Conservation (phyloP, 176 grass and related monocot genomes). For the Otatea glauca region DNA sequence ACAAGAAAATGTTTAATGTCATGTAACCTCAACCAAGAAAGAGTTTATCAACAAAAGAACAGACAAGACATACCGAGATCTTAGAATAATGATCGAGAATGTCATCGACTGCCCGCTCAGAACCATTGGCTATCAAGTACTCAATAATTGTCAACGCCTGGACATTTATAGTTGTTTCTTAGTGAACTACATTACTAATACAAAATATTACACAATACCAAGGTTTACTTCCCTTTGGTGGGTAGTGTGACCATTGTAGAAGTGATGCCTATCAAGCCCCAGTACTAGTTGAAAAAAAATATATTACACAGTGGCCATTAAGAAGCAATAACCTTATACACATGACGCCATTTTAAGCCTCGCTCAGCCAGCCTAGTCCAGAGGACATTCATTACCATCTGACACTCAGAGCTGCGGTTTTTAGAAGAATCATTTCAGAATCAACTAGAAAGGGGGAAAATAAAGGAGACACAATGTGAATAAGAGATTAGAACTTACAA, state of each 20-base stretch:
- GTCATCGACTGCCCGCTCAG: conserved; percentile 91
- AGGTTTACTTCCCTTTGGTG: conserved; percentile 4
- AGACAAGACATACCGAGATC: conserved; percentile 76
- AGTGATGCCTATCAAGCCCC: conserved; percentile 26
- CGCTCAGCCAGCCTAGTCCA: conserved; percentile 82
- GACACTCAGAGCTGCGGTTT: conserved; percentile 80
- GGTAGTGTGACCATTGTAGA: conserved; percentile 19
- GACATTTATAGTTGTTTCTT: conserved; percentile 33
- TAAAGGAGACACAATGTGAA: neutral
- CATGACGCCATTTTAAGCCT: conserved; percentile 87
- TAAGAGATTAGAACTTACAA: conserved; percentile 53
- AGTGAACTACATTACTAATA: conserved; percentile 31
- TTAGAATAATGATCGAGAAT: conserved; percentile 87
- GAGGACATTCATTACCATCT: conserved; percentile 96
- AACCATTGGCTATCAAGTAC: conserved; percentile 97
- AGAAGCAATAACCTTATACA: conserved; percentile 65
- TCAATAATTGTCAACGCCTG: conserved; percentile 94
- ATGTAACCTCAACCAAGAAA: conserved; percentile 32
- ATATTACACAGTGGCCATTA: conserved; percentile 13
- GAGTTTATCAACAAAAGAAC: conserved; percentile 21
- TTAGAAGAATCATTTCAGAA: conserved; percentile 36
- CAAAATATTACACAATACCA: conserved; percentile 19
- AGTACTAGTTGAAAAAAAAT: conserved; percentile 9
- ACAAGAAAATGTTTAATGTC: conserved; percentile 32
- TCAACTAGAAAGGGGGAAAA: neutral